Percentiles rank a stretch among this genome's conserved stretches.
Evolutionary conservation across 768 basidiomycete genomes (phyloP).

Genomic region (Xanthoconium stramineum): DNA sequence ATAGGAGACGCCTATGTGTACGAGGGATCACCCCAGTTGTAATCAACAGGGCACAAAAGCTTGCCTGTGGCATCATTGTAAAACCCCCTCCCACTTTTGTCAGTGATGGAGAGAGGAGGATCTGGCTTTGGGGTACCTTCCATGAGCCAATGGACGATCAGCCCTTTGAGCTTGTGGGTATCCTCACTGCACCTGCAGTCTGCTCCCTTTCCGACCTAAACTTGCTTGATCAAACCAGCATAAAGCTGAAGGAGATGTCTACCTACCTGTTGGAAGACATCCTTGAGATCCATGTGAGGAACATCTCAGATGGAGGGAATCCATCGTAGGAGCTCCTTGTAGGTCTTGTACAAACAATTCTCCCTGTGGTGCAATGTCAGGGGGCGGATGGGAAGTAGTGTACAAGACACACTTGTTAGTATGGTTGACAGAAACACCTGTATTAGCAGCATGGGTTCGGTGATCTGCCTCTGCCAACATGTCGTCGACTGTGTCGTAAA

Average conservation of each 20-base stretch:
- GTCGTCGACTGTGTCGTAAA: neutral
- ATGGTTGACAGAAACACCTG: neutral
- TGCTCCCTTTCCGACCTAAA: neutral
- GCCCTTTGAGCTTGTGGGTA: neutral
- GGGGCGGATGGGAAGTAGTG: too few relatives aligned
- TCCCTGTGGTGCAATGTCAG: neutral
- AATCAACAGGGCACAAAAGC: neutral
- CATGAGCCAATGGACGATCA: neutral
- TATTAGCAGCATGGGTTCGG: neutral
- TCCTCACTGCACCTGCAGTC: neutral
- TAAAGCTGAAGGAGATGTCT: neutral
- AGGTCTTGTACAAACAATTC: neutral
- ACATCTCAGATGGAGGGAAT: neutral
- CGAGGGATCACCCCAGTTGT: neutral
- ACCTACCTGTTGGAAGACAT: neutral
- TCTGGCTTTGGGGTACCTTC: neutral
- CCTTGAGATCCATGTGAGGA: neutral
- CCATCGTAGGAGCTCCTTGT: neutral
- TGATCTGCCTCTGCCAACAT: neutral
- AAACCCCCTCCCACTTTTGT: too few relatives aligned
- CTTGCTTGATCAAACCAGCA: neutral
- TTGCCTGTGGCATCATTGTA: too few relatives aligned
- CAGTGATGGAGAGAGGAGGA: neutral
- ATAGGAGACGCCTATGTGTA: neutral
- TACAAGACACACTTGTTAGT: neutral